Evolutionary conservation across 768 basidiomycete species (phyloP).

Genomic region (Lactifluus subvellereus): DNA sequence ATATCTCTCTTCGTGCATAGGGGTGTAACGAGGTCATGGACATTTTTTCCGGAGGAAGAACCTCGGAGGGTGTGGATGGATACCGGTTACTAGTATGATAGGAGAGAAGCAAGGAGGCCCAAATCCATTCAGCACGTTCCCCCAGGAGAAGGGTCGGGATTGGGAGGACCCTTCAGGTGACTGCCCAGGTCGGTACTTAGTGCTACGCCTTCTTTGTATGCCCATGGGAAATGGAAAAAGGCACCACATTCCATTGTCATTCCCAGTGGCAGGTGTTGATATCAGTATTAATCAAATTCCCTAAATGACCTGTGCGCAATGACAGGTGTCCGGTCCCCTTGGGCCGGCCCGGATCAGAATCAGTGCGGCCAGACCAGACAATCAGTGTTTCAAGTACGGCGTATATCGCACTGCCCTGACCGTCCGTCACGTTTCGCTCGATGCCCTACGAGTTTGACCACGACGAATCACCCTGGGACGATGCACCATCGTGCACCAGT

Average conservation of each 20-base stretch:
- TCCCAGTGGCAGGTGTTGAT: no score
- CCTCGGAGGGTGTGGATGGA: background rate
- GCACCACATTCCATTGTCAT: background rate
- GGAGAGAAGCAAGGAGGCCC: no score
- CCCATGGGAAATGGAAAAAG: background rate
- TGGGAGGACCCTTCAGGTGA: background rate
- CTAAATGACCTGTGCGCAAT: no score
- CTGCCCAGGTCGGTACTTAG: background rate
- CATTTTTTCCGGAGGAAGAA: background rate
- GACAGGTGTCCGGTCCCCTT: no score
- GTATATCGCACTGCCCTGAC: background rate
- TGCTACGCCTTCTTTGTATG: background rate
- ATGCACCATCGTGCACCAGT: background rate
- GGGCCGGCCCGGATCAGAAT: no score
- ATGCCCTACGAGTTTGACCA: background rate
- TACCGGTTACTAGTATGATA: background rate
- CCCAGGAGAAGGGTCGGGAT: background rate
- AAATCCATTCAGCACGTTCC: background rate
- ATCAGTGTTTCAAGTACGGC: no score
- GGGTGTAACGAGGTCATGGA: background rate
- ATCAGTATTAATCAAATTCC: no score
- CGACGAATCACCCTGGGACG: slow-evolving; percentile 12
- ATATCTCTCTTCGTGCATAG: background rate
- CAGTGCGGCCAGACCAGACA: no score
- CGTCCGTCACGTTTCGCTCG: background rate